Conservation (phyloP, 2,329 filamentous ascomycete species). For the Fusarium sublunatum region DNA sequence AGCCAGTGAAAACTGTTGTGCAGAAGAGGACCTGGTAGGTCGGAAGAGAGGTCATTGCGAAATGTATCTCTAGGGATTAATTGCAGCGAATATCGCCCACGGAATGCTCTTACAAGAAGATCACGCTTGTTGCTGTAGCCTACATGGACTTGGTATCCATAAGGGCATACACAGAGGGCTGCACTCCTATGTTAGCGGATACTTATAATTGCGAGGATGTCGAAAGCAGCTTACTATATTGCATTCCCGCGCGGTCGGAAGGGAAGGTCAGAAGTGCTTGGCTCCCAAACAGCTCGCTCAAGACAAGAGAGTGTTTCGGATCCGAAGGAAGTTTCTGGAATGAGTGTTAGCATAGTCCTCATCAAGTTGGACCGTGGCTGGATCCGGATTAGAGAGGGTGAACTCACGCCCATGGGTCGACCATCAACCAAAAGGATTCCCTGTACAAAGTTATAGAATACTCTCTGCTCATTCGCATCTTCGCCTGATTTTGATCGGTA, state of each 20-base stretch:
- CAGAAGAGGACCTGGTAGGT: slow-evolving; percentile 63
- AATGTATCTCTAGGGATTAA: slow-evolving; percentile 38
- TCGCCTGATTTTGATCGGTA: slow-evolving; percentile 25
- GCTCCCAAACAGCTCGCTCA: slow-evolving; percentile 65
- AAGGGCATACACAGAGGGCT: slow-evolving; percentile 24
- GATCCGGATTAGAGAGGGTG: not conserved
- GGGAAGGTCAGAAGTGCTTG: slow-evolving; percentile 63
- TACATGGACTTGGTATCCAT: slow-evolving; percentile 64
- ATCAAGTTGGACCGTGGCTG: no score
- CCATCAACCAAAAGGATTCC: slow-evolving; percentile 51
- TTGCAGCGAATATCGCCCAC: slow-evolving; percentile 32
- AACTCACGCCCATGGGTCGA: slow-evolving; percentile 45
- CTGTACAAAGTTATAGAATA: slow-evolving; percentile 50
- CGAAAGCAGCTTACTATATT: slow-evolving; percentile 50
- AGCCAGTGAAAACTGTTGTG: slow-evolving; percentile 69
- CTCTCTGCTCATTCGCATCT: slow-evolving; percentile 21
- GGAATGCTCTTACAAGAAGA: slow-evolving; percentile 45
- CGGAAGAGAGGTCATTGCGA: slow-evolving; percentile 40
- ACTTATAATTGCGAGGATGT: not conserved
- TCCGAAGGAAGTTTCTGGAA: slow-evolving; percentile 61
- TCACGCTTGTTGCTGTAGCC: slow-evolving; percentile 44
- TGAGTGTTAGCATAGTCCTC: slow-evolving; percentile 3
- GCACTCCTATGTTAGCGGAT: not conserved
- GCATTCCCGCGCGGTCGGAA: slow-evolving; percentile 65
- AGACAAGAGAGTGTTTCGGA: slow-evolving; percentile 53